A percentile compares a stretch with the other conserved stretches of the same genome.
phyloP scores from a whole-genome alignment of 345 rosid genomes.

The Moricandia moricandioides region DNA sequence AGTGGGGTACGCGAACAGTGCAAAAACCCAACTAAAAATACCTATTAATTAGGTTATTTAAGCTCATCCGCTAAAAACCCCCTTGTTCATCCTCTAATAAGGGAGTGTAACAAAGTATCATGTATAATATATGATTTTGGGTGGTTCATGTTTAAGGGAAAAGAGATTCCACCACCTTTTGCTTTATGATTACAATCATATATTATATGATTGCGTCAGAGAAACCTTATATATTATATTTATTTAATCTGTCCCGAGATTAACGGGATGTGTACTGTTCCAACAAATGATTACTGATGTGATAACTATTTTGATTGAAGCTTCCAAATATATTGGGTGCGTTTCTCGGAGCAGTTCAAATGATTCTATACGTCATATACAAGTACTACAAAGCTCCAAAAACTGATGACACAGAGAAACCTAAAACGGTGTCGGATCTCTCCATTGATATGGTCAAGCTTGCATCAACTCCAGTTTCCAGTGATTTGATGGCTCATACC shows the following conservation, averaged over 20 bases:
- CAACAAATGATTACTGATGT: conserved; percentile 12
- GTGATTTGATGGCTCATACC: conserved; percentile 6
- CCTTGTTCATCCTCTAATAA: no score
- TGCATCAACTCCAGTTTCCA: background rate
- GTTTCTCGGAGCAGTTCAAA: conserved; percentile 50
- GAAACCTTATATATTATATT: background rate
- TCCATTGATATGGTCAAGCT: conserved; percentile 35
- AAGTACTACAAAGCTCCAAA: conserved; percentile 38
- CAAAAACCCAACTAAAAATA: no score
- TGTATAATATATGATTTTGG: conserved; percentile 21
- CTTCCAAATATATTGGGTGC: conserved; percentile 55
- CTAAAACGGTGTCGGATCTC: conserved; percentile 28
- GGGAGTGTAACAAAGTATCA: conserved; percentile 23
- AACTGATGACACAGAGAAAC: conserved; percentile 26
- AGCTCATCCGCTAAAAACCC: no score
- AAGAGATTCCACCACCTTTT: conserved; percentile 25
- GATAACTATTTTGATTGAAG: conserved; percentile 24
- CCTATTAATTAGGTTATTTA: no score
- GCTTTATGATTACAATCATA: conserved; percentile 25
- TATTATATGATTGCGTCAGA: conserved; percentile 26
- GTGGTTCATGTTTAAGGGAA: conserved; percentile 23
- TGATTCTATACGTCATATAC: conserved; percentile 48
- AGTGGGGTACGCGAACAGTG: no score
- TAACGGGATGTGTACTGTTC: conserved; percentile 14
- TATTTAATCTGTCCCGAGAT: background rate